Conservation (phyloP, 2,329 filamentous ascomycete genomes). For the Bretziella fagacearum region DNA sequence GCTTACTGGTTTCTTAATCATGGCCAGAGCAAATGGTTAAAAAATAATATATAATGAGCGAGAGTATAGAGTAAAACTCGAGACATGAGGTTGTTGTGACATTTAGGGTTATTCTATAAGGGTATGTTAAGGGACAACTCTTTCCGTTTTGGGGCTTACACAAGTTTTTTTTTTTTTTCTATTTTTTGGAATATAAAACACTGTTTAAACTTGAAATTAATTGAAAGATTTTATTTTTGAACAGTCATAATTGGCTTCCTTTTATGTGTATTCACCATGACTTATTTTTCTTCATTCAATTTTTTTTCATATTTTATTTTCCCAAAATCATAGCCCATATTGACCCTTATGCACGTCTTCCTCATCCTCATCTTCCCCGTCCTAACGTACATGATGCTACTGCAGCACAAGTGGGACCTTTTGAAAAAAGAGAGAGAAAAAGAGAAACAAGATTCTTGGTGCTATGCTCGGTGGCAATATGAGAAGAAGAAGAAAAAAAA, state of each 20-base stretch:
- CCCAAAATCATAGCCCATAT: not conserved
- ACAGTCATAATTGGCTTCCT: not conserved
- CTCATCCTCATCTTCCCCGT: not conserved
- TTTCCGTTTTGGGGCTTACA: conserved; percentile 1
- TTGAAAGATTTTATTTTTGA: not conserved
- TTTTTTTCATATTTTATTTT: not conserved
- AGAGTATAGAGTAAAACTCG: not conserved
- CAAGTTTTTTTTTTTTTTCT: not conserved
- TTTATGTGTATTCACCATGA: not conserved
- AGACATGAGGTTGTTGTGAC: no score
- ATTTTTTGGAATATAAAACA: not conserved
- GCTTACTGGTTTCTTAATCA: no score
- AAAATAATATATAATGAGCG: not conserved
- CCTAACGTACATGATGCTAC: conserved; percentile 3
- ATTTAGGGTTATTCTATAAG: not conserved
- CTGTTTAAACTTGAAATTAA: not conserved
- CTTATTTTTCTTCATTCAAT: not conserved
- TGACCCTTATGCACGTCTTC: not conserved
- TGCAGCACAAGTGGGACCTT: not conserved
- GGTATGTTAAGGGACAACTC: not conserved
- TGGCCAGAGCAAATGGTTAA: not conserved
- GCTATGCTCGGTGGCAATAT: not conserved
- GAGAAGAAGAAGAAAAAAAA: not conserved
- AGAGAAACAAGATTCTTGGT: not conserved
- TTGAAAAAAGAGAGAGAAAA: not conserved